Evolutionary conservation across 768 basidiomycete species (phyloP).

Genomic region (Gymnopilus junonius): DNA sequence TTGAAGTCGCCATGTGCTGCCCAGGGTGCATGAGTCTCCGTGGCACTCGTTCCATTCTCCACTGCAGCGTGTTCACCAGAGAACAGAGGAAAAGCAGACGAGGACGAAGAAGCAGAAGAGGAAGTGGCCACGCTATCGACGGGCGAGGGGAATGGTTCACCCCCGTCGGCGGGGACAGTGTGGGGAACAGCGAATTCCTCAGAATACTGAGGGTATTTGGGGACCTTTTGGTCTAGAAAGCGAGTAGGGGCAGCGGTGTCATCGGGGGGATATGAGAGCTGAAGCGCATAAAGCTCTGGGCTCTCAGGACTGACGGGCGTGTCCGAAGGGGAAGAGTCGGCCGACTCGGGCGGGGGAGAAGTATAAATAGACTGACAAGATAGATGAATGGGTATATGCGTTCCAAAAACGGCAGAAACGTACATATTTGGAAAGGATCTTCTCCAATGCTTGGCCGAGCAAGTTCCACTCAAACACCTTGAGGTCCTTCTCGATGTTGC

Average conservation of each 20-base stretch:
- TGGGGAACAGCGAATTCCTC: constrained; percentile 23
- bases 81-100: constrained; percentile 28
- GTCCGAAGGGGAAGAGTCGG: constrained; percentile 36
- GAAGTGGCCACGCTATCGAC: constrained; percentile 33
- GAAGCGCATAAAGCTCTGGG: constrained; percentile 30
- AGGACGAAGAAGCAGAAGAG: constrained; percentile 28
- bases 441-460: constrained; percentile 74
- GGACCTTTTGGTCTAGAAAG: constrained; percentile 27
- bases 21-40: constrained; percentile 5
- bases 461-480: constrained; percentile 82
- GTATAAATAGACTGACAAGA: constrained; percentile 49
- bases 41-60: constrained; percentile 10
- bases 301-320: constrained; percentile 29
- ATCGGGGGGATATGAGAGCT: constrained; percentile 31
- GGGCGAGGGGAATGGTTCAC: constrained; percentile 37
- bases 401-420: constrained; percentile 30
- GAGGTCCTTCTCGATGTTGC: constrained; percentile 97
- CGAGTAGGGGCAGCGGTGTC: constrained; percentile 19
- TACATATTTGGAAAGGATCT: constrained; percentile 86
- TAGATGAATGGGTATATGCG: constrained; percentile 3
- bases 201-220: constrained; percentile 31
- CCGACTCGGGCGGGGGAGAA: constrained; percentile 36
- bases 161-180: constrained; percentile 14
- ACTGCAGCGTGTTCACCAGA: constrained; percentile 9
- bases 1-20: constrained; percentile 18